These are phyloP conservation scores for Cucumis sativus DNA, from an alignment of 306 rosid genomes.

Conservation along the genomic window DNA sequence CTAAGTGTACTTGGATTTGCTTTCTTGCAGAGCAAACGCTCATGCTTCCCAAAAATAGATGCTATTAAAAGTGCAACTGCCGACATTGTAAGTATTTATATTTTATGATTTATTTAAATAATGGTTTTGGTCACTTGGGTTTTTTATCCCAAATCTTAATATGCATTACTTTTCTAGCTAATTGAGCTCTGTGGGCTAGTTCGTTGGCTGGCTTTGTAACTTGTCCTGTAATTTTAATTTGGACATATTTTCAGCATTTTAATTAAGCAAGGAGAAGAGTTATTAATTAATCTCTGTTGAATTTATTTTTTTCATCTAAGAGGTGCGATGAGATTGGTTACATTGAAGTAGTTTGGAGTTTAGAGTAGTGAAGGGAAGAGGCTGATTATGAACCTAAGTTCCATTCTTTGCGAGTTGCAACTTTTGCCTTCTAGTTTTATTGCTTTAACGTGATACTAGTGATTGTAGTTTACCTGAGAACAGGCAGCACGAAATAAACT, in stretches of 20 bases:
- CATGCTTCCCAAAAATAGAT: constrained; percentile 72
- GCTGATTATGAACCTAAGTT: background rate
- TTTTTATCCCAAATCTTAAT: background rate
- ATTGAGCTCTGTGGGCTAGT: background rate
- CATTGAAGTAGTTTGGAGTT: background rate
- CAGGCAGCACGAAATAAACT: background rate
- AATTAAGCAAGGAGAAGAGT: background rate
- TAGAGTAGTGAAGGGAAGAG: background rate
- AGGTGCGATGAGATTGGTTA: background rate
- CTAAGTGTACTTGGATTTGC: background rate
- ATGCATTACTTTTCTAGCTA: background rate
- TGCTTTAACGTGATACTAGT: background rate
- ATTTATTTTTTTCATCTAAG: background rate
- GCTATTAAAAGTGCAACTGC: constrained; percentile 81
- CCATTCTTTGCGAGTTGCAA: background rate
- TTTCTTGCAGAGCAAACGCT: constrained; percentile 66
- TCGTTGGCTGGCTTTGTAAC: background rate
- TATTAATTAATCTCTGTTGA: background rate
- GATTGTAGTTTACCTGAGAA: background rate
- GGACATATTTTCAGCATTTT: background rate
- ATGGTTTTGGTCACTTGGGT: background rate
- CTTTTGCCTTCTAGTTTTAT: background rate
- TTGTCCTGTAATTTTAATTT: background rate
- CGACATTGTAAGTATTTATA: constrained; percentile 60
- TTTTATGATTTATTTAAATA: background rate